Percentiles rank a stretch among this genome's conserved stretches.
These are phyloP conservation scores for Coemansia sp. DNA, from an alignment of 192 early-diverging fungal genomes.

Conservation along the genomic window DNA sequence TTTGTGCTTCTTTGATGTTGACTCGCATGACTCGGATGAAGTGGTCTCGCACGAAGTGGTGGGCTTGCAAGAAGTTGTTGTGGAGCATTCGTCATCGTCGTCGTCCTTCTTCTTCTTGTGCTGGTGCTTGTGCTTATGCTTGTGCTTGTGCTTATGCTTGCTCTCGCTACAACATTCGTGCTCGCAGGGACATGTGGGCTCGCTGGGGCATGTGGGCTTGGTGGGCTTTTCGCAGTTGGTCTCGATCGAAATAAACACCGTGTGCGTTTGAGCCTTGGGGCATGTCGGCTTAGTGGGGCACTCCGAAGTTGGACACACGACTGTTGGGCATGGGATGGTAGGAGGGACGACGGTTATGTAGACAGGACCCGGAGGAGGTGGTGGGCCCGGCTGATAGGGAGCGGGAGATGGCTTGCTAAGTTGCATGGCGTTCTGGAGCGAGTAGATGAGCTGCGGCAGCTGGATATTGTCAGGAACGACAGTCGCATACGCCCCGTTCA, in stretches of 20 bases:
- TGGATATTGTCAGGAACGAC: conserved; percentile 38
- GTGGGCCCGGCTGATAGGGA: neutral
- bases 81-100: conserved; percentile 9
- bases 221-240: conserved; percentile 22
- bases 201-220: conserved; percentile 14
- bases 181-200: conserved; percentile 15
- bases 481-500: conserved; percentile 22
- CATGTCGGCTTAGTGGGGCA: neutral
- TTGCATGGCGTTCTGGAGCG: conserved; percentile 33
- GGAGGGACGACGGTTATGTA: conserved; percentile 14
- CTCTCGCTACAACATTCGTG: conserved; percentile 14
- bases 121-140: conserved; percentile 26
- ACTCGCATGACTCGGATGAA: conserved; percentile 4
- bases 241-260: conserved; percentile 46
- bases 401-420: neutral
- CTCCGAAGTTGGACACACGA: neutral
- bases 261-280: conserved; percentile 30
- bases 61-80: neutral
- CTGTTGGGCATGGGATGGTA: neutral
- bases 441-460: conserved; percentile 40
- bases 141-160: conserved; percentile 23
- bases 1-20: conserved; percentile 31
- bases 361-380: neutral
- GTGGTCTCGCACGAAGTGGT: conserved; percentile 12
- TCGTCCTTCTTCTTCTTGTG: conserved; percentile 5